phyloP scores from a whole-genome alignment of 192 early-diverging fungal genomes.

The Backusella morwellensis region DNA sequence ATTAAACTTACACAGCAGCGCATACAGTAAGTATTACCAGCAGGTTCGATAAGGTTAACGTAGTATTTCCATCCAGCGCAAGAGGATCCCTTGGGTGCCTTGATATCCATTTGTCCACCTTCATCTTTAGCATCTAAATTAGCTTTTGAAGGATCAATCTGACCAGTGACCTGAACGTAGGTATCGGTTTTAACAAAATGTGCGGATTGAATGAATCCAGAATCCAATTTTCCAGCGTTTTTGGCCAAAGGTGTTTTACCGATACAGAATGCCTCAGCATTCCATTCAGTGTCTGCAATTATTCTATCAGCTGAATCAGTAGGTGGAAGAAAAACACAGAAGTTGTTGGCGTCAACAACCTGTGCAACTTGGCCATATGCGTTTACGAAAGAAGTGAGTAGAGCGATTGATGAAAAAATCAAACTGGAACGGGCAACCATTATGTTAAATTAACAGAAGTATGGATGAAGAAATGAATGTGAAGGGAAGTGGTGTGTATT shows the following conservation, averaged over 20 bases:
- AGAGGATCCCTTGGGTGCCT: constrained; percentile 38
- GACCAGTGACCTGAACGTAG: constrained; percentile 55
- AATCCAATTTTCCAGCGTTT: constrained; percentile 38
- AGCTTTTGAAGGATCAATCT: constrained; percentile 39
- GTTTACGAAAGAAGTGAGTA: not conserved
- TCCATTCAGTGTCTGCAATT: constrained; percentile 43
- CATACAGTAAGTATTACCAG: constrained; percentile 47
- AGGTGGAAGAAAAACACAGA: constrained; percentile 47
- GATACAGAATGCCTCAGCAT: constrained; percentile 46
- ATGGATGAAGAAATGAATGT: not conserved
- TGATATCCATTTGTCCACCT: constrained; percentile 52
- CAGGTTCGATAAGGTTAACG: constrained; percentile 55
- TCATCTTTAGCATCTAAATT: constrained; percentile 29
- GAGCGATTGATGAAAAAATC: constrained; percentile 1
- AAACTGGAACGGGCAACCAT: constrained; percentile 13
- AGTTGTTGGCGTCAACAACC: constrained; percentile 32
- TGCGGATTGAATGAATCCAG: constrained; percentile 46
- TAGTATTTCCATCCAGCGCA: constrained; percentile 47
- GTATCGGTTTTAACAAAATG: constrained; percentile 38
- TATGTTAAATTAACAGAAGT: not conserved
- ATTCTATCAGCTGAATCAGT: constrained; percentile 26
- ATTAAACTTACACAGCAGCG: constrained; percentile 42
- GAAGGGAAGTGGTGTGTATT: not conserved
- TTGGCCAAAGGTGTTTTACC: constrained; percentile 27
- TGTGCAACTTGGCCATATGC: constrained; percentile 23